These are phyloP conservation scores for Phytopythium oedochilum DNA, from an alignment of 352 stramenopile genomes.

Conservation along the genomic window DNA sequence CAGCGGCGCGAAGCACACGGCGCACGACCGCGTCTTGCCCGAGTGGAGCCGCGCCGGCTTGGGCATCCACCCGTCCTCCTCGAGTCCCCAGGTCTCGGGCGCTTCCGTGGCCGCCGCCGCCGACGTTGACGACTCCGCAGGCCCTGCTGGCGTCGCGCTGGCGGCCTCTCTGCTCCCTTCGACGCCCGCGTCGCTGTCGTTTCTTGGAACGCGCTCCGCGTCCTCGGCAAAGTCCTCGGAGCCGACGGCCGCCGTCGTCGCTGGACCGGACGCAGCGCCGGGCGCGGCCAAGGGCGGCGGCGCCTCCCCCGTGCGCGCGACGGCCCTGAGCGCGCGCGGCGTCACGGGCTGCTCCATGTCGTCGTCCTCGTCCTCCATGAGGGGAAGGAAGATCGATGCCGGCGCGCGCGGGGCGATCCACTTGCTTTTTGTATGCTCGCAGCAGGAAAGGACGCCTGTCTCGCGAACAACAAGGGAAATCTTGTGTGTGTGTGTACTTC, in stretches of 20 bases:
- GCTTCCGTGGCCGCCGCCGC: neutral
- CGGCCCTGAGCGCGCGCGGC: constrained; percentile 2
- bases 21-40: constrained; percentile 70
- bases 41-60: constrained; percentile 76
- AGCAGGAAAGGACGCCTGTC: neutral
- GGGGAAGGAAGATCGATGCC: neutral
- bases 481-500: neutral
- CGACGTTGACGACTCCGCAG: too few species aligned
- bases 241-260: neutral
- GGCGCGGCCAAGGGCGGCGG: neutral
- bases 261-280: neutral
- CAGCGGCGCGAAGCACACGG: constrained; percentile 68
- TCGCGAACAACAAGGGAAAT: too few species aligned
- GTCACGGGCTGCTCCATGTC: neutral
- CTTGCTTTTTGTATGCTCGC: neutral
- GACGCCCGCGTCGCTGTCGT: constrained; percentile 1
- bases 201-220: neutral
- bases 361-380: constrained; percentile 1
- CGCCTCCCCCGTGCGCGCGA: constrained; percentile 1
- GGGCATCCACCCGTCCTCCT: constrained; percentile 82
- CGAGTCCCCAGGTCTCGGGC: constrained; percentile 11
- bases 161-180: neutral
- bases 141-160: constrained; percentile 1
- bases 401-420: neutral
- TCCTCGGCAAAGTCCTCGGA: neutral